These are phyloP conservation scores for Claviceps purpurea DNA, from an alignment of 2,329 filamentous ascomycete genomes.

Conservation along the genomic window DNA sequence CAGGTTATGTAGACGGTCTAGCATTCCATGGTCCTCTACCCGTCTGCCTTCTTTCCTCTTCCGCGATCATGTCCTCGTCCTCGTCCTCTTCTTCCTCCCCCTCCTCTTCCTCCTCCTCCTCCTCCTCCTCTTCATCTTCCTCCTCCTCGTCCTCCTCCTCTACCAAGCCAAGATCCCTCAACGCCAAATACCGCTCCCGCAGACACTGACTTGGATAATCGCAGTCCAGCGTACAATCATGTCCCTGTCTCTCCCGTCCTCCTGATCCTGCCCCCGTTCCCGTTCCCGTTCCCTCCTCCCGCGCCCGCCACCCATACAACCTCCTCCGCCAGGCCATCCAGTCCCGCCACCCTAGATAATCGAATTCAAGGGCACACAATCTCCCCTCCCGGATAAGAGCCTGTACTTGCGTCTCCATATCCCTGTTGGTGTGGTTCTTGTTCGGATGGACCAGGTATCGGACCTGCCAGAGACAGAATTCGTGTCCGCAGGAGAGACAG, in stretches of 20 bases:
- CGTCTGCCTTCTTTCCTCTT: no score
- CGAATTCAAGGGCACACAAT: slow-evolving; percentile 17
- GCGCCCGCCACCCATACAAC: neutral
- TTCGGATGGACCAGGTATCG: neutral
- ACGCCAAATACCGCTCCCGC: slow-evolving; percentile 2
- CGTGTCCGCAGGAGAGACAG: slow-evolving; percentile 26
- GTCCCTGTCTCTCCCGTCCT: neutral
- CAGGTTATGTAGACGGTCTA: no score
- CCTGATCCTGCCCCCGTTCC: neutral
- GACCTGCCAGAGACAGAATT: slow-evolving; percentile 16
- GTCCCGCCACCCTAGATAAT: slow-evolving; percentile 12
- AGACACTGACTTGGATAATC: slow-evolving; percentile 13
- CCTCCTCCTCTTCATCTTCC: neutral
- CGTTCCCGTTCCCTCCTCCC: neutral
- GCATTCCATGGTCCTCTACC: no score
- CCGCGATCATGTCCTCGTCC: neutral
- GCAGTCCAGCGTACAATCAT: slow-evolving; percentile 13
- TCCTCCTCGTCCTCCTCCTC: neutral
- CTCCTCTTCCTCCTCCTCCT: neutral
- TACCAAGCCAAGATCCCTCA: neutral
- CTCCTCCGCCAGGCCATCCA: slow-evolving; percentile 2
- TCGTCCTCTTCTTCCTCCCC: neutral
- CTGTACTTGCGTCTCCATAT: no score
- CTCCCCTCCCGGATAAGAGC: no score
- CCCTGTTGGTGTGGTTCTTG: no score